Conservation (phyloP, 192 early-diverging fungal genomes). For the Umbelopsis ramanniana region DNA sequence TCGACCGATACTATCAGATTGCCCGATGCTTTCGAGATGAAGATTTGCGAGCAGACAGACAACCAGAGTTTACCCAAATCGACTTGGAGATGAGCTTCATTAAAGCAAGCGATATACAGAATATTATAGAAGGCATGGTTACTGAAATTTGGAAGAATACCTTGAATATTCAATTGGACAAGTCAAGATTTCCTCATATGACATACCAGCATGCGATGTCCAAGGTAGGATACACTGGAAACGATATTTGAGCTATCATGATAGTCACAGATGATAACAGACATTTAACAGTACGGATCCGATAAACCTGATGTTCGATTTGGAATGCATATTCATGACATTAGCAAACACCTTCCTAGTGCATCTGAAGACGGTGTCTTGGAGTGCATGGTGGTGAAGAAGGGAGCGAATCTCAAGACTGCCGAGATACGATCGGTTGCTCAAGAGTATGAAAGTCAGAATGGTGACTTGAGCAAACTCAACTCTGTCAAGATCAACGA, state of each 20-base stretch:
- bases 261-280: background rate
- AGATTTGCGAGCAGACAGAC: conserved; percentile 83
- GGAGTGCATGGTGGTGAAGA: conserved; percentile 59
- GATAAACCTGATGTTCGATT: conserved; percentile 92
- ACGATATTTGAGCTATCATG: background rate
- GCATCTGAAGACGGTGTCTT: conserved; percentile 34
- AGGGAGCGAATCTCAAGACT: conserved; percentile 38
- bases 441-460: conserved; percentile 17
- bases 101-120: conserved; percentile 69
- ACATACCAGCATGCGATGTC: conserved; percentile 84
- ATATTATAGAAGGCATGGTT: conserved; percentile 74
- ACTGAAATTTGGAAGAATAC: conserved; percentile 63
- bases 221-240: conserved; percentile 39
- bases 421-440: conserved; percentile 29
- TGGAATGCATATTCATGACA: conserved; percentile 63
- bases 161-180: conserved; percentile 55
- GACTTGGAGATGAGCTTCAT: conserved; percentile 93
- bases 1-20: conserved; percentile 93
- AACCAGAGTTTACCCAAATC: conserved; percentile 96
- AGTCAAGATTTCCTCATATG: conserved; percentile 68
- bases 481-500: conserved; percentile 53
- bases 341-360: conserved; percentile 40
- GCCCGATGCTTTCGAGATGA: conserved; percentile 94
- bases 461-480: background rate
- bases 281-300: conserved; percentile 68